These are phyloP conservation scores for Brassica juncea DNA, from an alignment of 345 rosid species.

Conservation along the genomic window DNA sequence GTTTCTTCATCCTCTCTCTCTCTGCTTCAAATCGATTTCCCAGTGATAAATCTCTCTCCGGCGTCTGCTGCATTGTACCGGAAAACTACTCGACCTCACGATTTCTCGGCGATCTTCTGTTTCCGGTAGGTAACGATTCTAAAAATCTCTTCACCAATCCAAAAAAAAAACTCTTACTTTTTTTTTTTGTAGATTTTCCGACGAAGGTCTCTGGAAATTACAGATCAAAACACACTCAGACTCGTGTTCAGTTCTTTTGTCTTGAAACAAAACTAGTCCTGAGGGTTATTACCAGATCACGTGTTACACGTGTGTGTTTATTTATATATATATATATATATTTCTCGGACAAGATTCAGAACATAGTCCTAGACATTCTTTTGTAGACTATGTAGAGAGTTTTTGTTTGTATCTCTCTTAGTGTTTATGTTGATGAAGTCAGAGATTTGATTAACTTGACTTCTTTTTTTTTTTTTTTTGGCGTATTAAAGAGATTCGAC, in stretches of 20 bases:
- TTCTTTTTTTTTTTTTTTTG: not conserved
- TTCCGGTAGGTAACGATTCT: constrained; percentile 19
- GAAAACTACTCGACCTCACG: constrained; percentile 11
- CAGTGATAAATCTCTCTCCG: constrained; percentile 31
- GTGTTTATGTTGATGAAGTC: not conserved
- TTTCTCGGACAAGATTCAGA: constrained; percentile 17
- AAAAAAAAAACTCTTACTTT: not conserved
- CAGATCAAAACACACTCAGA: constrained; percentile 19
- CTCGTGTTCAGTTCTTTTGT: constrained; percentile 23
- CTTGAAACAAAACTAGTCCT: constrained; percentile 8
- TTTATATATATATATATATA: not conserved
- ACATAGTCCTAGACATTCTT: constrained; percentile 2
- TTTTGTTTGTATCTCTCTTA: constrained; percentile 18
- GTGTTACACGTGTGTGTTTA: not conserved
- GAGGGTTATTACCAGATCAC: not conserved
- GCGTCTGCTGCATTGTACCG: constrained; percentile 27
- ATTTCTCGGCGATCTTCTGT: not conserved
- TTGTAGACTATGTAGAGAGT: not conserved
- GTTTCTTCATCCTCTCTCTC: not conserved
- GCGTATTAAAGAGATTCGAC: constrained; percentile 9
- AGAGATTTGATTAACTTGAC: constrained; percentile 16
- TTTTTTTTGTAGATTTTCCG: not conserved
- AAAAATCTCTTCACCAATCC: not conserved
- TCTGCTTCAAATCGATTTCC: constrained; percentile 1
- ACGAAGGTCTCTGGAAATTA: not conserved